Conservation (phyloP, 2,329 filamentous ascomycete genomes). For the Huntiella abstrusa region DNA sequence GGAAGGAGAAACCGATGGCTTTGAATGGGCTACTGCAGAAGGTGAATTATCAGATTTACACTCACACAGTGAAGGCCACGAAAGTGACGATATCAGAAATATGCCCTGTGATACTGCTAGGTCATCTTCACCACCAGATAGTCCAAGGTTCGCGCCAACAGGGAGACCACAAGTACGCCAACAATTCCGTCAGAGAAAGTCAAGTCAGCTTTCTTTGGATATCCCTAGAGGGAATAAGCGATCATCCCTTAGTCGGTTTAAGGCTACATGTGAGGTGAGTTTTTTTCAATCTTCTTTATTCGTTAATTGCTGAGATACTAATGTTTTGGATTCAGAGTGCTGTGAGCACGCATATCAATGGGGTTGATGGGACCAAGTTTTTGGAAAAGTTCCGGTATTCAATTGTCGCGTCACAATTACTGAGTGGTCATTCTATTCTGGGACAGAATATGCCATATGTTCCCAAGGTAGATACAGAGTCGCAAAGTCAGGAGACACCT, state of each 20-base stretch:
- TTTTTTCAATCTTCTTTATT: conserved; percentile 5
- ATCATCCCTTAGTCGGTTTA: conserved; percentile 25
- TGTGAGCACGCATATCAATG: conserved; percentile 52
- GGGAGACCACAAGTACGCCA: conserved; percentile 35
- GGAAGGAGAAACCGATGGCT: conserved; percentile 30
- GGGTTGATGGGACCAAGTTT: conserved; percentile 66
- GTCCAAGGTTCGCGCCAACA: conserved; percentile 36
- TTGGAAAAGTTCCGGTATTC: conserved; percentile 86
- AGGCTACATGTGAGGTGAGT: conserved; percentile 33
- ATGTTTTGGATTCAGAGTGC: conserved; percentile 30
- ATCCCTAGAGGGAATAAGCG: conserved; percentile 18
- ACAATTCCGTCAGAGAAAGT: conserved; percentile 31
- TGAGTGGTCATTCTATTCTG: conserved; percentile 47
- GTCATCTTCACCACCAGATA: conserved; percentile 28
- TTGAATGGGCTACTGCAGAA: conserved; percentile 27
- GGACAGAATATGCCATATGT: conserved; percentile 15
- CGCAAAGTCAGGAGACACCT: neutral
- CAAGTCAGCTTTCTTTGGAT: conserved; percentile 25
- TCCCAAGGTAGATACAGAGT: conserved; percentile 1
- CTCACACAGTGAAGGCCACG: conserved; percentile 13
- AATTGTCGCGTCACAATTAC: conserved; percentile 75
- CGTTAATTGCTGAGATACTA: neutral
- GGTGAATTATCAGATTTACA: conserved; percentile 17
- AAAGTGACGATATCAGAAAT: conserved; percentile 15
- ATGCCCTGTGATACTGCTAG: conserved; percentile 14